Base-by-base conservation (phyloP, 2,329 filamentous ascomycete species). In the Lizonia empirigonia region DNA sequence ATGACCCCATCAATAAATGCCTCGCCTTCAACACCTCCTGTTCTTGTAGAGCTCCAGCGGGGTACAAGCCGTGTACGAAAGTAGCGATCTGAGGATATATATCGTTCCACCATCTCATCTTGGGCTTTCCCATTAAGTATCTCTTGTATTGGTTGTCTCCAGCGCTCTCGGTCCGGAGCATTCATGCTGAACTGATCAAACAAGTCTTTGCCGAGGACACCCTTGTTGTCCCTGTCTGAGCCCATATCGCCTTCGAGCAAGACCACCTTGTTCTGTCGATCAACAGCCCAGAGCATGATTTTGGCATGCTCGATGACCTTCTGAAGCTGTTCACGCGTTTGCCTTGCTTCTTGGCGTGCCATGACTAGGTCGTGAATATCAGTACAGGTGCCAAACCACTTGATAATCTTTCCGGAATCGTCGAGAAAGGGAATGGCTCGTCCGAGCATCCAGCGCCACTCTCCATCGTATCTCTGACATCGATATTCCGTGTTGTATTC, bases 361-460 rank as follows among this genome's bases (percentile, higher is more conserved):
- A 88, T 80, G 3, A 91, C 86, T 34, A 85, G 80, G 55, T 91
- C 88, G 64, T 92, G 86, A 15, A 91, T 88, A 57, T 93, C 89
- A 10, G 89, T 91, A 63, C 86, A 91, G 1, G 88, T 91, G 13
- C 88, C 89, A 62, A 89, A 90, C 89, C 89, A 92, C 65, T 89
- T 90, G 51, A 89, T 79, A 39, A 92, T 90, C 38, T 80, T 76
- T 2, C 87, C 87, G 0, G 82, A 83, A 35, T 86, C 81, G 53
- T 90, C 84, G 30, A 79, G 80, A 62, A 91, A 78, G 0, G 89
- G 88, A 12, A 88, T 70, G 1, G 88, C 89, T 34, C 88, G 80
- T 9, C 86, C 88, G 2, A 93, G 76, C 79, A 91, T 90, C 89
- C 89, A 93, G 44, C 88, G 80, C 83, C 85, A 92, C 48, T 87